Evolutionary conservation across 805 yeast species (phyloP).

Genomic region (Candida hispaniensis): DNA sequence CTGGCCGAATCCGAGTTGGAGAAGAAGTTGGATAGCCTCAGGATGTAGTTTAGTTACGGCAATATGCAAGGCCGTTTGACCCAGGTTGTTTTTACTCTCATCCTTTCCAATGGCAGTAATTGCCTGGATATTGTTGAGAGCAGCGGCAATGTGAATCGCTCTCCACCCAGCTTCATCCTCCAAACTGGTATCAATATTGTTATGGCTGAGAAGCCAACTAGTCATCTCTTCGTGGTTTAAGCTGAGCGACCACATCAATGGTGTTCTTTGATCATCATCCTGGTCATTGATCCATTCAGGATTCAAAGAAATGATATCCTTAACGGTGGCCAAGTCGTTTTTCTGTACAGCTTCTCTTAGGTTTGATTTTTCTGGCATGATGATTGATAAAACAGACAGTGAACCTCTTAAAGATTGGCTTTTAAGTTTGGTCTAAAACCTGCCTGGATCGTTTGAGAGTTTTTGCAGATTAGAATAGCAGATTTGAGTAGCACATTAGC

Average conservation of each 20-base stretch:
- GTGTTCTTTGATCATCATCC: conserved; percentile 70
- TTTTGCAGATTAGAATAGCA: no score
- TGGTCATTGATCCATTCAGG: conserved; percentile 38
- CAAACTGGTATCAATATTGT: conserved; percentile 51
- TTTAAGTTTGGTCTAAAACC: no score
- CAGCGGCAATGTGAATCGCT: conserved; percentile 70
- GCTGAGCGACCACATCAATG: conserved; percentile 85
- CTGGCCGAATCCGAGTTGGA: conserved; percentile 46
- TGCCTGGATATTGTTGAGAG: conserved; percentile 51
- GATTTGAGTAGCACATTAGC: no score
- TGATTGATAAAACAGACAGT: no score
- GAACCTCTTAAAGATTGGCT: no score
- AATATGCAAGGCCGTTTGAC: conserved; percentile 64
- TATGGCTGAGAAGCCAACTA: conserved; percentile 29
- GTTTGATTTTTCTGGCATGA: no score
- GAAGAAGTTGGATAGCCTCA: conserved; percentile 43
- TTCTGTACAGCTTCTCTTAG: conserved; percentile 53
- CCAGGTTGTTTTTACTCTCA: conserved; percentile 46
- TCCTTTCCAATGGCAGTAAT: conserved; percentile 40
- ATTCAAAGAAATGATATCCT: conserved; percentile 38
- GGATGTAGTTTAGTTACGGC: conserved; percentile 62
- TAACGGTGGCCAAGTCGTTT: conserved; percentile 43
- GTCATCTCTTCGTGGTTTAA: conserved; percentile 42
- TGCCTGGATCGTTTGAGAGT: no score
- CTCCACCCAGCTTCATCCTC: conserved; percentile 80